A percentile compares a stretch with the other conserved stretches of the same genome.
Conservation (phyloP, 2,329 filamentous ascomycete species). For the Xylaria sp. region DNA sequence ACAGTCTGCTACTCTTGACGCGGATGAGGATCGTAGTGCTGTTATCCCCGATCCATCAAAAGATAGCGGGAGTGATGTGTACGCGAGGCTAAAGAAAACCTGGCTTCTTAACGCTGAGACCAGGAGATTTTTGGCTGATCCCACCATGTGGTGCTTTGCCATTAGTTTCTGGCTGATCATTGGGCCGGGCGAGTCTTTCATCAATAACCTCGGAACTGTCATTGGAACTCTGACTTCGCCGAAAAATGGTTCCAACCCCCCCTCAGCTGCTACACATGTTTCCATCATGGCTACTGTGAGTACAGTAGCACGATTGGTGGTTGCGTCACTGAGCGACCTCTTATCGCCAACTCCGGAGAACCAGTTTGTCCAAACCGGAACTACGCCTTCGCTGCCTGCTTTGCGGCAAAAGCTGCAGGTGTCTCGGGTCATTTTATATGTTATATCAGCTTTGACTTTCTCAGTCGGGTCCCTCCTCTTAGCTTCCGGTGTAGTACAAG, state of each 20-base stretch:
- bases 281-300: constrained; percentile 91
- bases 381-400: constrained; percentile 47
- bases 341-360: constrained; percentile 76
- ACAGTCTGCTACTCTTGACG: constrained; percentile 53
- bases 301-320: constrained; percentile 88
- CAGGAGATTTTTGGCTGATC: constrained; percentile 82
- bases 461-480: constrained; percentile 81
- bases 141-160: constrained; percentile 96
- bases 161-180: constrained; percentile 92
- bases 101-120: constrained; percentile 95
- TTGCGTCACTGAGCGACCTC: constrained; percentile 88
- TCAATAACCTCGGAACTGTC: constrained; percentile 96
- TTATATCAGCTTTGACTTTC: constrained; percentile 78
- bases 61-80: constrained; percentile 54
- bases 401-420: constrained; percentile 64
- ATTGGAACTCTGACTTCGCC: constrained; percentile 84
- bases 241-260: constrained; percentile 57
- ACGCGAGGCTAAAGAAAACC: constrained; percentile 78
- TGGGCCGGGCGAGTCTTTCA: constrained; percentile 95
- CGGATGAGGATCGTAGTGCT: constrained; percentile 54
- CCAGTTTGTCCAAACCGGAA: constrained; percentile 63
- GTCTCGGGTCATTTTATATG: constrained; percentile 82
- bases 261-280: constrained; percentile 85
- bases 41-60: constrained; percentile 54
- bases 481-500: constrained; percentile 78